Conservation (phyloP, 106 monocot species). For the Iris macrosiphon region DNA sequence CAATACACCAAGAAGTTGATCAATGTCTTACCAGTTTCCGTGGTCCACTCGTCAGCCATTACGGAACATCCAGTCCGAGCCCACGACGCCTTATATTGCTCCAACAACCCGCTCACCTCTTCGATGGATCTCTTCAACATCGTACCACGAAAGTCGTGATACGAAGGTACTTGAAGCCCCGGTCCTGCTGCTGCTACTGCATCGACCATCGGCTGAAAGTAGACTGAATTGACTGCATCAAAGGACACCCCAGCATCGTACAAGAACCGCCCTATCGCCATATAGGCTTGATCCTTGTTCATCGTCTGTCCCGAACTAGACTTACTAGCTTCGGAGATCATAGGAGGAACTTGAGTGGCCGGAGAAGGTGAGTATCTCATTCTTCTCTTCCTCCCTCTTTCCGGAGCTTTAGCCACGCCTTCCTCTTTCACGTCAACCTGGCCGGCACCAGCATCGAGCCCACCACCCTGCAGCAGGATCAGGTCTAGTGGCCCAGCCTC, state of each 20-base stretch:
- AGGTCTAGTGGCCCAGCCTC: slow-evolving; percentile 17
- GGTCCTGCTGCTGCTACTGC: slow-evolving; percentile 57
- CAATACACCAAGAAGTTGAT: slow-evolving; percentile 85
- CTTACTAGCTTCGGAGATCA: too few relatives aligned
- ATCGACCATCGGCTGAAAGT: slow-evolving; percentile 78
- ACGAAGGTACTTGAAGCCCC: slow-evolving; percentile 48
- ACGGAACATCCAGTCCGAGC: slow-evolving; percentile 75
- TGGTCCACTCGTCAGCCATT: slow-evolving; percentile 79
- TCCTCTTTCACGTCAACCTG: slow-evolving; percentile 35
- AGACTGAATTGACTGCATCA: slow-evolving; percentile 63
- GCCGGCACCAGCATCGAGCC: slow-evolving; percentile 20
- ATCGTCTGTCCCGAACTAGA: neutral
- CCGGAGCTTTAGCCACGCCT: neutral
- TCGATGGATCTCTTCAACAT: slow-evolving; percentile 54
- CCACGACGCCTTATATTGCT: slow-evolving; percentile 54
- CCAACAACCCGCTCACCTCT: slow-evolving; percentile 41
- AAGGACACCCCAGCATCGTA: slow-evolving; percentile 76
- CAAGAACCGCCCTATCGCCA: slow-evolving; percentile 66
- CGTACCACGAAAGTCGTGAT: slow-evolving; percentile 59
- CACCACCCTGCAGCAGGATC: slow-evolving; percentile 22
- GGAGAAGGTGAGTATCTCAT: neutral
- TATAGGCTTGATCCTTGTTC: slow-evolving; percentile 49
- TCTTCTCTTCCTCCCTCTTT: slow-evolving; percentile 36
- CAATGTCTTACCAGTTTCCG: slow-evolving; percentile 42
- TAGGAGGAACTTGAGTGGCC: neutral